phyloP scores from a whole-genome alignment of 106 monocot species.

The Iris macrosiphon region DNA sequence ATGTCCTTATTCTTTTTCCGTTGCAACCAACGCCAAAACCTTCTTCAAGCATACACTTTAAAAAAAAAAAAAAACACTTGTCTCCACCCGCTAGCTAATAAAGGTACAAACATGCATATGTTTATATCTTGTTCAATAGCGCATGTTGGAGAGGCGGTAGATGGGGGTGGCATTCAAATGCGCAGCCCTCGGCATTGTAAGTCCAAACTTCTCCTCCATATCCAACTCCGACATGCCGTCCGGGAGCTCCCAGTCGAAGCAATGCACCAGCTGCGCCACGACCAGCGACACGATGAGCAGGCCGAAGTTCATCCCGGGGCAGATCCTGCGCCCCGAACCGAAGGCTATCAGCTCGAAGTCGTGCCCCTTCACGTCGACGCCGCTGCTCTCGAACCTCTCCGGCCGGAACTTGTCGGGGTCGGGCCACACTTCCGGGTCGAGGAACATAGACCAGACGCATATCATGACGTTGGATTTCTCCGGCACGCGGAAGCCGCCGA shows the following conservation, averaged over 20 bases:
- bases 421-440: conserved; percentile 15
- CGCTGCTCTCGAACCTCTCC: conserved; percentile 12
- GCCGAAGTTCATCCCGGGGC: conserved; percentile 38
- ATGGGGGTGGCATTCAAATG: too few species aligned
- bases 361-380: conserved; percentile 20
- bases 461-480: conserved; percentile 6
- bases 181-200: too few species aligned
- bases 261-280: conserved; percentile 39
- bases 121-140: too few species aligned
- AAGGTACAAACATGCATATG: too few species aligned
- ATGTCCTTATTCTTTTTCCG: too few species aligned
- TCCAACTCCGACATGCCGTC: conserved; percentile 17
- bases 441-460: conserved; percentile 11
- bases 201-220: conserved; percentile 31
- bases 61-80: too few species aligned
- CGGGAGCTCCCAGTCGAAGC: conserved; percentile 35
- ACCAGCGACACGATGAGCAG: conserved; percentile 30
- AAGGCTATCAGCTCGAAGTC: conserved; percentile 32
- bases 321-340: conserved; percentile 47
- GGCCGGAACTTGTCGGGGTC: conserved; percentile 22
- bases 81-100: too few species aligned
- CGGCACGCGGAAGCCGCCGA: conserved; percentile 11
- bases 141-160: too few species aligned
- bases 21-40: too few species aligned
- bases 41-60: too few species aligned